Evolutionary conservation across 495 filamentous ascomycete species (phyloP).

Genomic region (Neurospora pannonica): DNA sequence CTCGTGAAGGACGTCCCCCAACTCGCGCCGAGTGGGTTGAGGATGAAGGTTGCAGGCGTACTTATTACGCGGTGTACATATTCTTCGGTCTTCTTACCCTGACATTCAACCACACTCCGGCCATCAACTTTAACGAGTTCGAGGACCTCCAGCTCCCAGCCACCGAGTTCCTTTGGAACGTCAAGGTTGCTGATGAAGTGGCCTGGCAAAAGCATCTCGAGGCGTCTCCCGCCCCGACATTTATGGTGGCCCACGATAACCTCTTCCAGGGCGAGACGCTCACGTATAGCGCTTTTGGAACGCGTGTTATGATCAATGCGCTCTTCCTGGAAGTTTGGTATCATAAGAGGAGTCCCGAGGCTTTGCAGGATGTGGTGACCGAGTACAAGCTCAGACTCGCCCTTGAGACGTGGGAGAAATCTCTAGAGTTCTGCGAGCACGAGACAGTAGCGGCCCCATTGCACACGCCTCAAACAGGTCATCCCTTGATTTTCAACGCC

Average conservation of each 20-base stretch:
- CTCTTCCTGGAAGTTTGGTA: constrained; percentile 98
- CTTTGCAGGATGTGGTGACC: constrained; percentile 89
- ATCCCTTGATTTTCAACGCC: constrained; percentile 96
- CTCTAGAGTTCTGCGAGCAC: constrained; percentile 85
- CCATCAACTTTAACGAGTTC: constrained; percentile 96
- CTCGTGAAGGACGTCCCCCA: constrained; percentile 66
- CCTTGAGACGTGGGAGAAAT: constrained; percentile 96
- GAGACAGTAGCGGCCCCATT: constrained; percentile 85
- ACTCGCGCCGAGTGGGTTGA: constrained; percentile 90
- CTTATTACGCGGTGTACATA: constrained; percentile 98
- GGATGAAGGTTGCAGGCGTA: constrained; percentile 91
- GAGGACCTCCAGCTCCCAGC: constrained; percentile 88
- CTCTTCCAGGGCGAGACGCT: constrained; percentile 88
- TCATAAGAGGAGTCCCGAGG: constrained; percentile 93
- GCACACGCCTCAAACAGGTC: constrained; percentile 93
- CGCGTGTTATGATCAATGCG: constrained; percentile 97
- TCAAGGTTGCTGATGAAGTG: constrained; percentile 68
- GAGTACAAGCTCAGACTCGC: constrained; percentile 97
- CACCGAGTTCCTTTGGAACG: constrained; percentile 89
- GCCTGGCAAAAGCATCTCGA: constrained; percentile 72
- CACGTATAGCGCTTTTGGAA: constrained; percentile 94
- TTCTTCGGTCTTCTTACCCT: constrained; percentile 95
- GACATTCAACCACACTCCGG: constrained; percentile 94
- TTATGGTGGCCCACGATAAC: constrained; percentile 87
- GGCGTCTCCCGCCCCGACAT: constrained; percentile 63